phyloP scores from a whole-genome alignment of 805 yeast species.

The Metschnikowia dekortorum region DNA sequence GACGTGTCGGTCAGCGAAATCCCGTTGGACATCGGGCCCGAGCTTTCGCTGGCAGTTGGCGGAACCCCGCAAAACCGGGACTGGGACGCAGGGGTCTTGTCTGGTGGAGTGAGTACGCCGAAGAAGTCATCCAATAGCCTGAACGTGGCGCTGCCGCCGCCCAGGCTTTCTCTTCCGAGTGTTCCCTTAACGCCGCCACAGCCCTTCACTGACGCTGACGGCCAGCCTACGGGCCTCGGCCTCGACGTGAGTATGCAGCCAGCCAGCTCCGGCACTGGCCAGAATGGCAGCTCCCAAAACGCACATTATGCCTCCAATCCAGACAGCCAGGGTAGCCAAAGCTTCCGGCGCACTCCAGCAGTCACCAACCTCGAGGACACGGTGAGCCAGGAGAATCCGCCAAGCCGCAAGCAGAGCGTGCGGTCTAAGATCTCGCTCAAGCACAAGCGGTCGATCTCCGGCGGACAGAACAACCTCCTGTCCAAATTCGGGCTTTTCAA shows the following conservation, averaged over 20 bases:
- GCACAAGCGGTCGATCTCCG: constrained; percentile 39
- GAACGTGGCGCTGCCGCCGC: constrained; percentile 36
- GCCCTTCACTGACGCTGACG: background rate
- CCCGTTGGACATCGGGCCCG: background rate
- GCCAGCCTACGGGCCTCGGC: background rate
- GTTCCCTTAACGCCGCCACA: constrained; percentile 26
- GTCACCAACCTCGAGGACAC: constrained; percentile 34
- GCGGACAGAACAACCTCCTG: constrained; percentile 26
- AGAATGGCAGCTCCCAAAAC: background rate
- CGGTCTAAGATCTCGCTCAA: constrained; percentile 31
- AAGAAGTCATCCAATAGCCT: constrained; percentile 1
- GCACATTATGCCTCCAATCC: too few species aligned
- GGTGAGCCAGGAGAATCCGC: constrained; percentile 6
- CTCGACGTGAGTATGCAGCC: background rate
- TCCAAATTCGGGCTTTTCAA: constrained; percentile 34
- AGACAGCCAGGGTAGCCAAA: constrained; percentile 27
- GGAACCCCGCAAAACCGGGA: background rate
- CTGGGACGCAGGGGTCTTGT: background rate
- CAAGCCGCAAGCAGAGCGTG: constrained; percentile 27
- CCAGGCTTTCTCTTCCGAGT: constrained; percentile 28
- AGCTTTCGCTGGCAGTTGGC: background rate
- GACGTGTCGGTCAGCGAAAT: constrained; percentile 14
- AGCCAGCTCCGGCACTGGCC: too few species aligned
- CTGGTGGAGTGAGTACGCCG: constrained; percentile 14
- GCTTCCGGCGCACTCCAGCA: constrained; percentile 12